Evolutionary conservation across 495 filamentous ascomycete species (phyloP), one percentile per base, ranked within the genome.

Genomic region (Neurospora tetrasperma): DNA sequence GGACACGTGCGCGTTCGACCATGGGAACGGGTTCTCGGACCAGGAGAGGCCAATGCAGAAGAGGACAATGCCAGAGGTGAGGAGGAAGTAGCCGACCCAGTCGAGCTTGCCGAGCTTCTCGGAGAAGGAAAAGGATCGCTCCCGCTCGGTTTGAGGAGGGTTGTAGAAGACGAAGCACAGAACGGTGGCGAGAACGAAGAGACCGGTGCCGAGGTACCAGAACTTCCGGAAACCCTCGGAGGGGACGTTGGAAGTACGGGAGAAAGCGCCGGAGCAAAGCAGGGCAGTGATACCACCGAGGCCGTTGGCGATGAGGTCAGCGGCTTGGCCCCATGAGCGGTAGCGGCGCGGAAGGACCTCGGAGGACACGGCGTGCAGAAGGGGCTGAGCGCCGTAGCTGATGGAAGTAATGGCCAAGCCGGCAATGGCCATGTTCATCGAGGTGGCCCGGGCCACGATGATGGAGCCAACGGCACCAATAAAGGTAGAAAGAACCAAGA

Each of bases 31-130:
- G 66, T 80, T 81, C 70, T 78, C 71, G 11, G 75, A 75, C 76
- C 76, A 83, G 18, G 79, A 79, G 8, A 83, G 75, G 20, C 78
- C 79, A 38, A 83, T 66, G 70, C 78, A 81, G 73, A 82, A 80
- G 11, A 80, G 73, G 14, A 80, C 73, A n/a, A 81, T 70, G 31
- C 79, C 74, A 0, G 73, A 54, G 1, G 78, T 73, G 16, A 81
- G 70, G 20, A 83, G 74, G 10, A 70, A 23, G 69, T 82, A 81
- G 23, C 79, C 81, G 35, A 79, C 66, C 81, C 80, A 83, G 73
- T 83, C 81, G 41, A 83, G 78, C 42, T 73, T 71, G 38, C 16
- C 41, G 35, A 83, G 70, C 73, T 81, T 81, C 71, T 82, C 74
- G n/a, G 35, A 69, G n/a, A 75, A 42, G 2, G 73, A 73, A 42